Evolutionary conservation across 192 early-diverging fungal genomes (phyloP).

Genomic region (Backusella luteola): DNA sequence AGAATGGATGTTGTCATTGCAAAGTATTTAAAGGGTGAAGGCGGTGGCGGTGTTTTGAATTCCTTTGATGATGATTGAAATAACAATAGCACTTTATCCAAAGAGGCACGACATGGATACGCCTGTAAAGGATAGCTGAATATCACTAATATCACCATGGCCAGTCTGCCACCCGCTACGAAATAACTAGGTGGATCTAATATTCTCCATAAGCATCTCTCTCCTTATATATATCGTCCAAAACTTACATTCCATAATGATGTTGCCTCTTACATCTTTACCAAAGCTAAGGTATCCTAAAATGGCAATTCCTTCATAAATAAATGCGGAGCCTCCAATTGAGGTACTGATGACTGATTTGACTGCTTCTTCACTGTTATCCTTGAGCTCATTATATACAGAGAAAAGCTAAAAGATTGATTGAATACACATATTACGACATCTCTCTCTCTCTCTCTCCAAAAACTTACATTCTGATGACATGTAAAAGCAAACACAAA

Average conservation of each 20-base stretch:
- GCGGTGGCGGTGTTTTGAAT: slow-evolving; percentile 29
- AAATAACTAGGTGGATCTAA: slow-evolving; percentile 64
- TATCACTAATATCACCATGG: slow-evolving; percentile 85
- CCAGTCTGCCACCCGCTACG: slow-evolving; percentile 83
- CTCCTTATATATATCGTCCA: slow-evolving; percentile 59
- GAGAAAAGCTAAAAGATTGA: slow-evolving; percentile 70
- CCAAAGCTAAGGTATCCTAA: slow-evolving; percentile 96
- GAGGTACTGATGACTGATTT: slow-evolving; percentile 70
- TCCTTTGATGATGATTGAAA: neutral
- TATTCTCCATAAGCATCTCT: neutral
- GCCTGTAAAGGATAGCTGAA: slow-evolving; percentile 93
- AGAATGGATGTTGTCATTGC: slow-evolving; percentile 71
- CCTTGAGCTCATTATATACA: slow-evolving; percentile 91
- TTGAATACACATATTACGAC: neutral
- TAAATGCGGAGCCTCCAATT: slow-evolving; percentile 69
- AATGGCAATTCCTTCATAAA: slow-evolving; percentile 86
- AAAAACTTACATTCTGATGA: no score
- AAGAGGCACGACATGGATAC: slow-evolving; percentile 85
- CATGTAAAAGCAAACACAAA: no score
- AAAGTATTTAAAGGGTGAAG: slow-evolving; percentile 54
- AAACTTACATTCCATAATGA: slow-evolving; percentile 76
- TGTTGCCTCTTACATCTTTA: slow-evolving; percentile 74
- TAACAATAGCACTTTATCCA: slow-evolving; percentile 81
- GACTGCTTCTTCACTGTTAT: slow-evolving; percentile 74
- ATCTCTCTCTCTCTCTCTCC: neutral